These are phyloP conservation scores for Clitoria ternatea DNA, from an alignment of 306 rosid species.

Conservation along the genomic window DNA sequence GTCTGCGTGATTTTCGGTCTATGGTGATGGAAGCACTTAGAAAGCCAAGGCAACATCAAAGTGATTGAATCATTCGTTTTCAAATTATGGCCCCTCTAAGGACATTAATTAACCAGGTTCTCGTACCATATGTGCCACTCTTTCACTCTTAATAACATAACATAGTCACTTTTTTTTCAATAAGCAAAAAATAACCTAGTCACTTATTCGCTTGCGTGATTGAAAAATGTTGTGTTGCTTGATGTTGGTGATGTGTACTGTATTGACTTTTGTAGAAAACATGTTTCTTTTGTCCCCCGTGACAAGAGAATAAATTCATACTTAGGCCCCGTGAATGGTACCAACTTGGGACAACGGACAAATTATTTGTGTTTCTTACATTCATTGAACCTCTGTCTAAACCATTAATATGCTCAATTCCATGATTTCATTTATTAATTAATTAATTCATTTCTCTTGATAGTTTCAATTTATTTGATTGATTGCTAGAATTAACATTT, in stretches of 20 bases:
- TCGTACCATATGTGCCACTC: background rate
- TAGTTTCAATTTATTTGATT: no score
- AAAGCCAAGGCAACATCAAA: background rate
- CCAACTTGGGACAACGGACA: background rate
- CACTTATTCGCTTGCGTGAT: background rate
- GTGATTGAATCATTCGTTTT: background rate
- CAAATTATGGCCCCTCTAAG: constrained; percentile 14
- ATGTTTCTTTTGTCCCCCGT: constrained; percentile 32
- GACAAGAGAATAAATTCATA: constrained; percentile 21
- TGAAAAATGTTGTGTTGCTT: background rate
- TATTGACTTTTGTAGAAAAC: constrained; percentile 20
- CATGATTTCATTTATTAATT: background rate
- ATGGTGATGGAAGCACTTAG: background rate
- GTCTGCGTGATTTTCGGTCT: constrained; percentile 27
- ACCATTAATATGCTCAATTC: no score
- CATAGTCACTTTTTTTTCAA: no score
- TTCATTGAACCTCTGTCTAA: background rate
- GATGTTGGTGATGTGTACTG: constrained; percentile 10
- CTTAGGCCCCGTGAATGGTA: constrained; percentile 32
- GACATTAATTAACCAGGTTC: constrained; percentile 4
- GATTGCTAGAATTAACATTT: no score
- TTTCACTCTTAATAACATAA: background rate
- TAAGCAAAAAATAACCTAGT: background rate
- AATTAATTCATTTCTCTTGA: no score
- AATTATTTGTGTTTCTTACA: background rate